These are phyloP conservation scores for Peronosclerospora sorghi DNA, from an alignment of 352 stramenopile species.

Conservation along the genomic window DNA sequence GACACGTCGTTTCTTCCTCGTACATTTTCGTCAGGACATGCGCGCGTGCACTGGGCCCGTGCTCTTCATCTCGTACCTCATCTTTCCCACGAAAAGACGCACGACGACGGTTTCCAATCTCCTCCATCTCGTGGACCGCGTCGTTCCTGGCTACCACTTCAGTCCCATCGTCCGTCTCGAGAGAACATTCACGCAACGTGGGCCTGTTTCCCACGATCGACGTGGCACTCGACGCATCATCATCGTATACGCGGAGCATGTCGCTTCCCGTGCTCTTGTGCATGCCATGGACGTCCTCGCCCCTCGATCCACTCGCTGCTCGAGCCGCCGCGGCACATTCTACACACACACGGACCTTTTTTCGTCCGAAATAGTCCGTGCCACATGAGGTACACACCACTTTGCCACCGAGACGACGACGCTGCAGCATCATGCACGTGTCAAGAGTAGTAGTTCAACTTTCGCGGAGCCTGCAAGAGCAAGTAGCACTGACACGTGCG, in stretches of 20 bases:
- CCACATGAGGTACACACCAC: slow-evolving; percentile 58
- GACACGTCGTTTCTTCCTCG: slow-evolving; percentile 14
- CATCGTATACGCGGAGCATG: slow-evolving; percentile 34
- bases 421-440: too few relatives aligned
- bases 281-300: neutral
- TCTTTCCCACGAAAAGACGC: too few relatives aligned
- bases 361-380: slow-evolving; percentile 30
- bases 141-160: slow-evolving; percentile 48
- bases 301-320: too few relatives aligned
- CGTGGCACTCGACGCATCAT: slow-evolving; percentile 20
- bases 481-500: too few relatives aligned
- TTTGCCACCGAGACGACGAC: too few relatives aligned
- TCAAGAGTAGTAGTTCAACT: too few relatives aligned
- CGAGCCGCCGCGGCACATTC: slow-evolving; percentile 53
- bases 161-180: slow-evolving; percentile 34
- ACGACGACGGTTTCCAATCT: too few relatives aligned
- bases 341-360: slow-evolving; percentile 62
- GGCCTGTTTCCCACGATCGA: slow-evolving; percentile 18
- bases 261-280: slow-evolving; percentile 11
- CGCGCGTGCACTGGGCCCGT: slow-evolving; percentile 48
- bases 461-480: too few relatives aligned
- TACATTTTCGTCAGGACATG: slow-evolving; percentile 17
- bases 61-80: too few relatives aligned
- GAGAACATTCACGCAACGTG: slow-evolving; percentile 46
- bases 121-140: too few relatives aligned